Base-by-base conservation (phyloP, 1,139 yeast species). In the Kodamaea derodonti region DNA sequence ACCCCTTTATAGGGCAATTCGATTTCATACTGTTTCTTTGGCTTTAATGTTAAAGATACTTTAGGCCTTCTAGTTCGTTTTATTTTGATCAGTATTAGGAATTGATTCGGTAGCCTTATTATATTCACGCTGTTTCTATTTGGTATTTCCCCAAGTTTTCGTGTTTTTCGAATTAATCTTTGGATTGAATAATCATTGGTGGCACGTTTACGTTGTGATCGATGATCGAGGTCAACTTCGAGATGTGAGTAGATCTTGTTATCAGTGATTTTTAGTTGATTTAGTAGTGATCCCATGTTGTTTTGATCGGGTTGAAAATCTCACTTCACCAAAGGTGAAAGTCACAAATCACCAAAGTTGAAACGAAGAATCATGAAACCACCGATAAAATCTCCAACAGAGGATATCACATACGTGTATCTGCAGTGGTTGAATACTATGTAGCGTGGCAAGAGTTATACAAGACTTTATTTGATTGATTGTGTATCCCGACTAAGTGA, bases 1-100 rank as follows among this genome's bases (percentile, higher is more conserved):
- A 82, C 62, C 0, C 94, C 94, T 37, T 81, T 64, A 48, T 78
- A 84, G 0, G 92, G 92, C 28, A 78, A 41, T 40, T 75, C 79
- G 12, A 16, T 17, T 14, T 29, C 26, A 10, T 14, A 16, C 11
- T 27, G 31, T 11, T 30, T 23, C 15, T 4, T 7, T 2, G 30
- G 31, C 4, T 27, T 27, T 7, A 27, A 13, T 8, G n/a, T 27
- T 8, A 27, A 14, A 17, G 23, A 16, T 4, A 27, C 12, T 14
- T 27, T 27, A 4, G 30, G 30, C 17, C 14, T 4, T 11, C 30
- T 27, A 16, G 10, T 10, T n/a, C 13, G n/a, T 15, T 13, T 16
- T 16, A 9, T n/a, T 23, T 30, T 24, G 22, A 32, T 22, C 20
- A 27, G 30, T 14, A 37, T 35, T 7, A 37, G 15, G 20, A 26